Evolutionary conservation across 2,329 filamentous ascomycete genomes (phyloP), one percentile per base, ranked within the genome.

Genomic region (Alternaria brassicicola): DNA sequence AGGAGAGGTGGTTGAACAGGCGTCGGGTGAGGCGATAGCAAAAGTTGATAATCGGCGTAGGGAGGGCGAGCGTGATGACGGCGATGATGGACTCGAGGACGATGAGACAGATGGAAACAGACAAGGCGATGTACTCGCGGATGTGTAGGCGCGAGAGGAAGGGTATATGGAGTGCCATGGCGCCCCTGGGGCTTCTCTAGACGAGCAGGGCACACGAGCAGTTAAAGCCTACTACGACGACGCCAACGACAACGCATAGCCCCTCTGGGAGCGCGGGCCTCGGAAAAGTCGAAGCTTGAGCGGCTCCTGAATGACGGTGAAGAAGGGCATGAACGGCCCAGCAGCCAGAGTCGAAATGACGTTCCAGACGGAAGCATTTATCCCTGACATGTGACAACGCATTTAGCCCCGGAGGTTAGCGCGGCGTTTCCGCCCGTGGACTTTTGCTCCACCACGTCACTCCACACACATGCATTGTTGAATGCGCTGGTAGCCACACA

Each of bases 11-110:
- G 71, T 97, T 93, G 81, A 97, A 98, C 7, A 96, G 76, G 26
- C 87, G 86, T 68, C 92, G 89, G 6, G 93, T 97, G 42, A 89
- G 86, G 66, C 87, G 86, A 78, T 98, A 97, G 77, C 88, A 93
- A 68, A 97, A 85, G 57, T 85, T 83, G 68, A 98, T 90, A 42
- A 98, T 84, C 15, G 93, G 89, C 23, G 88, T 85, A 25, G 94
- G 95, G 39, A 99, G 85, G 33, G 92, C 91, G 61, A 97, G 85
- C 2, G 95, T 98, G 62, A 97, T 86, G 57, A 96, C 82, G 69
- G 94, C 88, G 69, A 97, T 89, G 60, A 96, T 72, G 55, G 88
- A 88, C 78, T 99, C 95, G 65, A 97, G 84, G 45, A 87, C 84
- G 57, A 98, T 89, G 35, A 99, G 85, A 51, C 92, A 71, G 71